Base-by-base conservation (phyloP, 2,329 filamentous ascomycete species). In the Pseudogymnoascus sp. region DNA sequence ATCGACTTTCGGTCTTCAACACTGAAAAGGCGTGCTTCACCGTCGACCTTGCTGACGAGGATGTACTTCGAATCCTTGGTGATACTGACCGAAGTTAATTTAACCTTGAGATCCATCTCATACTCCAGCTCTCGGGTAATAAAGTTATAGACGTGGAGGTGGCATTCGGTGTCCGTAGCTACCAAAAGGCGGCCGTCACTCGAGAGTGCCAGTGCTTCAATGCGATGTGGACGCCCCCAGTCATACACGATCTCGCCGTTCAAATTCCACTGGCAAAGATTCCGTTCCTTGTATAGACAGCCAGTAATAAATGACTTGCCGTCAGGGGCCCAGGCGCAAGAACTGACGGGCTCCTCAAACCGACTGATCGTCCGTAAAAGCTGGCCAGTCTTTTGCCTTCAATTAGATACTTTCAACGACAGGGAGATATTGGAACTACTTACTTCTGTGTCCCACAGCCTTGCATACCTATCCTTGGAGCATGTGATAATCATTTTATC, bases 241-340 rank as follows among this genome's bases (percentile, higher is more conserved):
- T 85, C 84, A 70, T 85, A 81, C 8, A 88, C 71, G 59, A 80
- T 78, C 11, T 86, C 80, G 19, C 88, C 89, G 2, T 81, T 76
- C 4, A 89, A 75, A 68, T 85, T 84, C 85, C 89, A 95, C 61
- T 90, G 85, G 61, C 86, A 86, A 14, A 96, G 76, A 41, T 89
- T 84, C 24, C 81, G 80, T 8, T 79, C 78, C 63, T 82, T 83
- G 68, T 93, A 89, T 33, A 96, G 83, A 7, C 89, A 88, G 3
- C 89, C 91, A 1, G 93, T 87, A 43, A 96, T 84, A 69, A 98
- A 93, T 0, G 85, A 86, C 66, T 85, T 78, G 43, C 89, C 88
- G 71, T 96, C 89, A 0, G 87, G 83, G 5, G 89, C 83, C 93
- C 95, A 99, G n/a, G 90, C 89, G 64, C 92, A 96, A 63, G 89